phyloP scores from a whole-genome alignment of 2,329 filamentous ascomycete genomes.

The Cladosporium sp. region DNA sequence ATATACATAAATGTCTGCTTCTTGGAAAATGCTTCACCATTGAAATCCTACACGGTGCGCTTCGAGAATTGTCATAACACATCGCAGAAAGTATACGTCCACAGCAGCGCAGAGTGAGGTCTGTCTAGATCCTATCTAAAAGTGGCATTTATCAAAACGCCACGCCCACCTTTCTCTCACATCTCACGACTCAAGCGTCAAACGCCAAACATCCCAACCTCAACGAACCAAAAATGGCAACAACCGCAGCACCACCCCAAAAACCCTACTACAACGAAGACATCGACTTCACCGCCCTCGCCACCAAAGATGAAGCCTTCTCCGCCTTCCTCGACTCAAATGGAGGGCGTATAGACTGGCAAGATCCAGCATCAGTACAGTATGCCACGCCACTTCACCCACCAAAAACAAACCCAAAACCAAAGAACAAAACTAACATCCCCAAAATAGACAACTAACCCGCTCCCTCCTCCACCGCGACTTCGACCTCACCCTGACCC shows the following conservation, averaged over 20 bases:
- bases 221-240: not conserved
- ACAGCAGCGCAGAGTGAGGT: too few species aligned
- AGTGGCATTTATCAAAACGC: too few species aligned
- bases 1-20: too few species aligned
- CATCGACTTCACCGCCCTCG: constrained; percentile 59
- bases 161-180: too few species aligned
- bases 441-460: constrained; percentile 56
- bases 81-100: too few species aligned
- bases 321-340: constrained; percentile 42
- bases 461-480: constrained; percentile 70
- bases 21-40: too few species aligned
- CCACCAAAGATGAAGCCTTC: constrained; percentile 55
- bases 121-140: too few species aligned
- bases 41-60: too few species aligned
- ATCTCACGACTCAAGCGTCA: too few species aligned
- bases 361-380: constrained; percentile 68
- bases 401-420: constrained; percentile 66
- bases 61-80: too few species aligned
- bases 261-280: constrained; percentile 48
- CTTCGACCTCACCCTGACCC: constrained; percentile 65
- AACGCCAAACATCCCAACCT: too few species aligned
- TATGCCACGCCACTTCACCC: constrained; percentile 37
- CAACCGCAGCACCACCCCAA: not conserved
- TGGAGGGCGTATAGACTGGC: constrained; percentile 68
- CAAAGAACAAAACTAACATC: constrained; percentile 59